These are phyloP conservation scores for Globisporangium orthogonon DNA, from an alignment of 352 stramenopile species.

Conservation along the genomic window DNA sequence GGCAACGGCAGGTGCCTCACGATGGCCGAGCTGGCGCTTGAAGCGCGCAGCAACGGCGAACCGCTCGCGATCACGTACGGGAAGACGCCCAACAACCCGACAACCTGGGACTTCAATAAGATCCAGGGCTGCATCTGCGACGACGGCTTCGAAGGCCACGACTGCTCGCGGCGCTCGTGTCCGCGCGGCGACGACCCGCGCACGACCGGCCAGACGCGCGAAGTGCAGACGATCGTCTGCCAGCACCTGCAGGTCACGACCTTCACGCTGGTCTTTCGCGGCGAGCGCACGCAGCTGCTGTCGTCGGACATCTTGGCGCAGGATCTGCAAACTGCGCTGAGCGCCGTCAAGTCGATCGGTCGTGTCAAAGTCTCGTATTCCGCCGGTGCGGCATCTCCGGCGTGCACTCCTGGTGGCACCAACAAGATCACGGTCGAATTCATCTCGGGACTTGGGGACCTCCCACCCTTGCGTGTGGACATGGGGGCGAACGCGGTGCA, in stretches of 20 bases:
- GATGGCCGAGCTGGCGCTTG: constrained; percentile 52
- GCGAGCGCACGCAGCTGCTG: constrained; percentile 27
- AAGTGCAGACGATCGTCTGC: constrained; percentile 62
- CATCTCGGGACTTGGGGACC: constrained; percentile 39
- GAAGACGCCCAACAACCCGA: constrained; percentile 51
- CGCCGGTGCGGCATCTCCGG: constrained; percentile 16
- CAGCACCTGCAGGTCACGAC: constrained; percentile 27
- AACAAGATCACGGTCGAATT: constrained; percentile 71
- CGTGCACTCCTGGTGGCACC: constrained; percentile 36
- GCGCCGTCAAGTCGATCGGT: constrained; percentile 29
- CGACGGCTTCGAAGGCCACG: constrained; percentile 70
- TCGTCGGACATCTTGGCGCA: constrained; percentile 27
- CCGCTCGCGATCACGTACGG: constrained; percentile 55
- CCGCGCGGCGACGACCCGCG: constrained; percentile 63
- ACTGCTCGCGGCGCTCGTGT: constrained; percentile 68
- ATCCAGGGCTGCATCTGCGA: constrained; percentile 89
- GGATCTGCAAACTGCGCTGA: constrained; percentile 35
- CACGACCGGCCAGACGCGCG: constrained; percentile 46
- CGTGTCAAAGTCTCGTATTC: constrained; percentile 51
- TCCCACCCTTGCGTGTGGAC: constrained; percentile 40
- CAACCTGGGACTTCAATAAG: constrained; percentile 84
- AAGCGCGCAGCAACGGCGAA: constrained; percentile 43
- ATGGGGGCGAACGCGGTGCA: constrained; percentile 20
- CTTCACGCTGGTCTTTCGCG: constrained; percentile 67
- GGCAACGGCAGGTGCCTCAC: constrained; percentile 63